These are phyloP conservation scores for Cerrena zonata DNA, from an alignment of 1,284 basidiomycete genomes.

Conservation along the genomic window DNA sequence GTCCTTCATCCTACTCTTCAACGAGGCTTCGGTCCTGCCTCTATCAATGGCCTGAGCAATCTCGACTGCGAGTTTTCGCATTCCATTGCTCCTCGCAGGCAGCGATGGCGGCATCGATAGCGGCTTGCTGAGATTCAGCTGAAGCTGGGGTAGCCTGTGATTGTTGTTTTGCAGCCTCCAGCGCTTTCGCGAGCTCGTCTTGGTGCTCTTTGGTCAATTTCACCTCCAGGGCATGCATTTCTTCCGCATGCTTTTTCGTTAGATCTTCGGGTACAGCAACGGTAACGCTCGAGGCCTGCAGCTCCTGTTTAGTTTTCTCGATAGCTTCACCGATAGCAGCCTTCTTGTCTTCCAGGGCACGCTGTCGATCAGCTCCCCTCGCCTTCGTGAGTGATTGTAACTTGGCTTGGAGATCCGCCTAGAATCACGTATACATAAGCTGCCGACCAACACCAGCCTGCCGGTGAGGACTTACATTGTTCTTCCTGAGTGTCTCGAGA, in stretches of 20 bases:
- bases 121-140: constrained; percentile 36
- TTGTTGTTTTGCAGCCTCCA: constrained; percentile 37
- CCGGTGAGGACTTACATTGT: constrained; percentile 29
- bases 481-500: constrained; percentile 34
- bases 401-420: constrained; percentile 11
- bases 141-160: constrained; percentile 19
- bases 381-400: constrained; percentile 33
- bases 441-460: too few relatives aligned
- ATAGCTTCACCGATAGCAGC: constrained; percentile 49
- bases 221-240: constrained; percentile 50
- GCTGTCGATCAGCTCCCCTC: constrained; percentile 33
- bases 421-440: too few relatives aligned
- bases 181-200: constrained; percentile 47
- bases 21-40: constrained; percentile 54
- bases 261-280: constrained; percentile 33
- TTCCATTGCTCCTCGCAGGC: constrained; percentile 43
- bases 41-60: constrained; percentile 59
- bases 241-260: constrained; percentile 49
- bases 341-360: constrained; percentile 34
- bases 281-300: constrained; percentile 25
- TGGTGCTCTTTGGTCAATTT: constrained; percentile 49
- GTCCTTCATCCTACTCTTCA: constrained; percentile 66
- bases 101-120: constrained; percentile 45
- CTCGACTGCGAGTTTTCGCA: constrained; percentile 46
- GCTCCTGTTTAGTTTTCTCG: constrained; percentile 46